Evolutionary conservation across 176 grass and related monocot genomes (phyloP), one percentile per base, ranked within the genome.

Genomic region (Triticum timopheevii): DNA sequence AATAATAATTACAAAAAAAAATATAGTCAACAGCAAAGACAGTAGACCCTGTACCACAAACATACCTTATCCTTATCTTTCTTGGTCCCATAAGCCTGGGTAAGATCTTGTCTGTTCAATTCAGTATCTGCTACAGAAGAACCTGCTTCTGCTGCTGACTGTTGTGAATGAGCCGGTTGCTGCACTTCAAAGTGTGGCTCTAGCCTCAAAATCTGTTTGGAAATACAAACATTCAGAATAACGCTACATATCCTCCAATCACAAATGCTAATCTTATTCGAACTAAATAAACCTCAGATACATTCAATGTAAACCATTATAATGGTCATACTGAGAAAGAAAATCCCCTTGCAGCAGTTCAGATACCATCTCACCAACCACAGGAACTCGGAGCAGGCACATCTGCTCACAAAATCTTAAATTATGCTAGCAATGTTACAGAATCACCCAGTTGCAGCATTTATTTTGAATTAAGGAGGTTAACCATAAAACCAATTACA

Each of bases 151-250:
- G 86, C 80, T 84, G 87, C 69, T 38, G 92, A 99, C 38, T 52
- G 88, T 52, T 93, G 91, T 8, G 81, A 80, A 56, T 93, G 83
- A 1, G 67, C 66, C 10, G 81, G 87, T 78, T 83, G 78, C 30
- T 88, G 86, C 71, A 42, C 70, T 63, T 52, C 67, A 35, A 93
- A 44, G 52, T 90, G 80, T 44, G 94, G 97, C 71, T 99, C 90
- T 36, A 99, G 80, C 89, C 97, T 99, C 17, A 99, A 73, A 84
- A 99, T 91, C 97, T 99, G 88, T 85, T 84, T 68, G 20, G 16
- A 67, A 86, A 83, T 79, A 78, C 38, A 89, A 83, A 65, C 24
- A 24, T 35, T 38, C 34, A 85, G 33, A 74, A 72, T 7, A 66
- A 44, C 3, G 23, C 28, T 63, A 82, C 19, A 77, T 30, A 19